Conservation (phyloP, 2,329 filamentous ascomycete genomes). For the Diaporthe sp. region DNA sequence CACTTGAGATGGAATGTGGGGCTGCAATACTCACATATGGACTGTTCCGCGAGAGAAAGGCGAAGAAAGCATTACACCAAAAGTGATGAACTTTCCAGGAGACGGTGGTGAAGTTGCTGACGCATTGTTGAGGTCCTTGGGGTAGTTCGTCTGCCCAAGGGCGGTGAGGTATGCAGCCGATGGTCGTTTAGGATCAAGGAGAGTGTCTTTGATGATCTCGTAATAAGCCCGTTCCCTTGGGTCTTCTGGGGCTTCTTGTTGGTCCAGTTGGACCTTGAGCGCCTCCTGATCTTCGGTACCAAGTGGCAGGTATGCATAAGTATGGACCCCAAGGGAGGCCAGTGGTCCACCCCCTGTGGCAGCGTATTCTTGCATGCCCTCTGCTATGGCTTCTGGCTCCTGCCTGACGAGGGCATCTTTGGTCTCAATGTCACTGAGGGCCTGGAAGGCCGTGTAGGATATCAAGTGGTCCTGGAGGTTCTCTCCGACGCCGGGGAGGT, state of each 20-base stretch:
- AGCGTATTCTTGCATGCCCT: conserved; percentile 22
- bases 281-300: too few relatives aligned
- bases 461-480: conserved; percentile 31
- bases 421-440: not conserved
- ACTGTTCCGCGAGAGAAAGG: conserved; percentile 69
- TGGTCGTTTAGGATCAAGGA: not conserved
- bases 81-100: conserved; percentile 63
- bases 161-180: conserved; percentile 1
- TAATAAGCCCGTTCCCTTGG: too few relatives aligned
- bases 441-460: not conserved
- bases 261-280: too few relatives aligned
- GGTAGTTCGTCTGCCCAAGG: conserved; percentile 38
- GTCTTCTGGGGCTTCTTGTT: too few relatives aligned
- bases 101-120: not conserved
- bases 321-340: not conserved
- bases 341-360: not conserved
- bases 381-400: conserved; percentile 13
- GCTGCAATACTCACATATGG: conserved; percentile 56
- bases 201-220: too few relatives aligned
- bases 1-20: too few relatives aligned
- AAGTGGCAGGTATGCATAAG: conserved; percentile 14
- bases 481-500: conserved; percentile 25
- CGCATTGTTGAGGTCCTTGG: conserved; percentile 41
- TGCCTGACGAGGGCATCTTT: conserved; percentile 3
- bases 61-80: conserved; percentile 68